Evolutionary conservation across 306 rosid genomes (phyloP).

Genomic region (Quercus robur): DNA sequence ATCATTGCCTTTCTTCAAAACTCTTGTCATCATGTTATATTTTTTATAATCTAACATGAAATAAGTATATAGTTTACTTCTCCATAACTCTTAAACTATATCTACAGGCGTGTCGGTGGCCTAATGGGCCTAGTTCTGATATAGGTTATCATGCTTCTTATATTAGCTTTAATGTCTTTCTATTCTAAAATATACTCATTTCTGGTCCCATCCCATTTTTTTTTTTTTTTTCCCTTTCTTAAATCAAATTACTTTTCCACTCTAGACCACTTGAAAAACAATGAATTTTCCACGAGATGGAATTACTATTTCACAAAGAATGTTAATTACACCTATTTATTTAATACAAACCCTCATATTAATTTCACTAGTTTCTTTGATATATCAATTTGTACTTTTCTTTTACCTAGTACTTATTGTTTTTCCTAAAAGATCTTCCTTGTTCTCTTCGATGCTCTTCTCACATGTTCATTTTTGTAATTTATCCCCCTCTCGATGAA

Average conservation of each 20-base stretch:
- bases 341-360: neutral
- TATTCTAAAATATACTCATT: conserved; percentile 39
- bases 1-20: conserved; percentile 30
- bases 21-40: neutral
- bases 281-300: conserved; percentile 2
- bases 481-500: neutral
- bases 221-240: neutral
- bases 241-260: conserved; percentile 15
- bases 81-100: conserved; percentile 16
- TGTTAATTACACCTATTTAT: neutral
- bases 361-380: neutral
- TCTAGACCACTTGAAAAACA: conserved; percentile 15
- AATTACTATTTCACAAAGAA: neutral
- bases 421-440: neutral
- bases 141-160: conserved; percentile 44
- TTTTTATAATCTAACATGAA: conserved; percentile 13
- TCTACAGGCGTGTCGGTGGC: conserved; percentile 59
- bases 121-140: conserved; percentile 27
- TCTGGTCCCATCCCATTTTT: conserved; percentile 28
- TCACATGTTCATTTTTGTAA: neutral
- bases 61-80: conserved; percentile 32
- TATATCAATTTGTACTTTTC: neutral
- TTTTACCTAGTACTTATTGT: neutral
- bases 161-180: conserved; percentile 30
- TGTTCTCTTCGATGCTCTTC: neutral